Evolutionary conservation across 805 yeast species (phyloP).

Genomic region (Cyberlindnera nakhonratchasimensis): DNA sequence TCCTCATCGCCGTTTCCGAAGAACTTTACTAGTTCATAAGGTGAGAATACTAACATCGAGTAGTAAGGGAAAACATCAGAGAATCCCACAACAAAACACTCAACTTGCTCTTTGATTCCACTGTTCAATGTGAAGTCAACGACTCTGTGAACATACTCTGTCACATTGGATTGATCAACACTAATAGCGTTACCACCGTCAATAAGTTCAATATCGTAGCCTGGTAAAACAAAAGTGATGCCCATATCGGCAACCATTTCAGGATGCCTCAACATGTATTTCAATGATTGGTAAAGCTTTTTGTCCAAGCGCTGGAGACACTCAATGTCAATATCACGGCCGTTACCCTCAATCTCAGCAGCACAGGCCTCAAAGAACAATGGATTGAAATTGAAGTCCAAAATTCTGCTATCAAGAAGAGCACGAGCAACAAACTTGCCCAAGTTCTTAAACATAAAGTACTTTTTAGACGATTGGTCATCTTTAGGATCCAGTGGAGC

Average conservation of each 20-base stretch:
- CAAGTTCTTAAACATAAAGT: slow-evolving; percentile 56
- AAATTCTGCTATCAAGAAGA: slow-evolving; percentile 77
- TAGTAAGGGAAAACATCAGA: slow-evolving; percentile 76
- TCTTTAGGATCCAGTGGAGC: slow-evolving; percentile 43
- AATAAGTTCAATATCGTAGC: slow-evolving; percentile 57
- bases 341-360: slow-evolving; percentile 25
- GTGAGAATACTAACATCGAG: slow-evolving; percentile 66
- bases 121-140: slow-evolving; percentile 10
- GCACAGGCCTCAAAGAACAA: slow-evolving; percentile 63
- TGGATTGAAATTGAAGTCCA: slow-evolving; percentile 76
- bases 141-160: slow-evolving; percentile 42
- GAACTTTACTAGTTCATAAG: slow-evolving; percentile 66
- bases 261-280: slow-evolving; percentile 44
- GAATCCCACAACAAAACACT: slow-evolving; percentile 75
- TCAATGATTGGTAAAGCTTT: slow-evolving; percentile 54
- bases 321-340: slow-evolving; percentile 11
- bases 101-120: slow-evolving; percentile 65
- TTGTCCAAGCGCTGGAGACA: slow-evolving; percentile 52
- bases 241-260: slow-evolving; percentile 48
- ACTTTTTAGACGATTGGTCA: slow-evolving; percentile 38
- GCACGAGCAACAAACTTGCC: slow-evolving; percentile 89
- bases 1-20: slow-evolving; percentile 84
- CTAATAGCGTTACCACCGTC: slow-evolving; percentile 55
- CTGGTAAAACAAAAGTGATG: slow-evolving; percentile 73
- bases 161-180: slow-evolving; percentile 46